Conservation (phyloP, 805 yeast genomes). For the Barnettozyma vustinii region DNA sequence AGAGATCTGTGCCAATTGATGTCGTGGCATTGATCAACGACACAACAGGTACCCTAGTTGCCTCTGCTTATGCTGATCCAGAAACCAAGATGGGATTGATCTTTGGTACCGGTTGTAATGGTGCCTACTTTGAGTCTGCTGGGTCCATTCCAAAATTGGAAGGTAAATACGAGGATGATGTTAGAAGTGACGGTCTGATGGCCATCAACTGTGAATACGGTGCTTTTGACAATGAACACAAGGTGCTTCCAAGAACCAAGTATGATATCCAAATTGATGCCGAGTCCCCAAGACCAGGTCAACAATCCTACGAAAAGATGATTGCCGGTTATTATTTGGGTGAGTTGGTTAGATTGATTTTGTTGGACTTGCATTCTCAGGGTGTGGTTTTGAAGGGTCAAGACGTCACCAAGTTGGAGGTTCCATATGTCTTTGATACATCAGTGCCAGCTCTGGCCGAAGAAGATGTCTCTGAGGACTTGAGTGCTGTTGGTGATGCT, state of each 20-base stretch:
- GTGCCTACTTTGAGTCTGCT: conserved; percentile 85
- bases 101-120: conserved; percentile 97
- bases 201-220: conserved; percentile 99
- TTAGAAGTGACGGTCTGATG: conserved; percentile 64
- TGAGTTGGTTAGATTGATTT: conserved; percentile 76
- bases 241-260: conserved; percentile 80
- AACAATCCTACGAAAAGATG: conserved; percentile 95
- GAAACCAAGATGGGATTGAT: conserved; percentile 90
- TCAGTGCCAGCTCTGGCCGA: conserved; percentile 84
- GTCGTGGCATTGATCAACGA: conserved; percentile 94
- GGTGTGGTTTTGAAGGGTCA: conserved; percentile 67
- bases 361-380: conserved; percentile 63
- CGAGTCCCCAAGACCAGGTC: conserved; percentile 92
- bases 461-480: conserved; percentile 81
- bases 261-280: conserved; percentile 77
- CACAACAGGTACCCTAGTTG: conserved; percentile 95
- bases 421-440: conserved; percentile 77
- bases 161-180: conserved; percentile 62
- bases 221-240: conserved; percentile 89
- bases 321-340: conserved; percentile 96
- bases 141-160: conserved; percentile 74
- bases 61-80: conserved; percentile 88
- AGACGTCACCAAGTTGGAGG: conserved; percentile 55
- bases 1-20: conserved; percentile 64
- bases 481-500: conserved; percentile 65